Conservation (phyloP, 192 early-diverging fungal genomes). For the Piromyces finnis region DNA sequence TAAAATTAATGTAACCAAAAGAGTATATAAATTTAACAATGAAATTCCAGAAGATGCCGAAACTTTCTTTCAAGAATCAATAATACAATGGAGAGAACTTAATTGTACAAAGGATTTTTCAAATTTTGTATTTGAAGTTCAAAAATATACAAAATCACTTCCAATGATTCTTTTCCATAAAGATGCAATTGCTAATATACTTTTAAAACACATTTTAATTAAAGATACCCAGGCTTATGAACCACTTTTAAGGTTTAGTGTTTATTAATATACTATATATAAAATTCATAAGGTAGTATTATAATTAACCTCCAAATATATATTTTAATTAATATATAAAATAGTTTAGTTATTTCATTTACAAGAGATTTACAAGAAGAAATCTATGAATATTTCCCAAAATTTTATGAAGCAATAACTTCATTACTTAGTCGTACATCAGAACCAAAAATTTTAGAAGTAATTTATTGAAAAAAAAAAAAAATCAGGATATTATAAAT, state of each 20-base stretch:
- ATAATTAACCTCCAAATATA: too few relatives aligned
- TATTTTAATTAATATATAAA: too few relatives aligned
- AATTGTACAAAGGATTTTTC: slow-evolving; percentile 73
- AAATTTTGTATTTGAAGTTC: slow-evolving; percentile 47
- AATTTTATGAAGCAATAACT: slow-evolving; percentile 42
- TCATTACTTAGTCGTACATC: slow-evolving; percentile 12
- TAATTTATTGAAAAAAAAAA: slow-evolving; percentile 9
- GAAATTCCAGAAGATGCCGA: slow-evolving; percentile 15
- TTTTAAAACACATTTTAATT: slow-evolving; percentile 45
- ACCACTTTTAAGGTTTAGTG: slow-evolving; percentile 53
- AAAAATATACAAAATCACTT: slow-evolving; percentile 45
- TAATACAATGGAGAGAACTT: slow-evolving; percentile 75
- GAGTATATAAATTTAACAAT: slow-evolving; percentile 22
- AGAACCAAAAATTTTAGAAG: slow-evolving; percentile 66
- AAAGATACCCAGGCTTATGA: slow-evolving; percentile 52
- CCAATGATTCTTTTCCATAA: slow-evolving; percentile 86
- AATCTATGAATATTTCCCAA: slow-evolving; percentile 56
- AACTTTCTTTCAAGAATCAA: slow-evolving; percentile 62
- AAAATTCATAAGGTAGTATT: too few relatives aligned
- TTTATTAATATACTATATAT: too few relatives aligned
- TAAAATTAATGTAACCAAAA: slow-evolving; percentile 64
- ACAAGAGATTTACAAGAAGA: slow-evolving; percentile 86
- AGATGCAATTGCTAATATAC: slow-evolving; percentile 39
- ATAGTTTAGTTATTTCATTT: slow-evolving; percentile 56
- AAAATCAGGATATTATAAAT: too few relatives aligned